Base-by-base conservation (phyloP, 345 rosid species). In the Luvunga scandens region DNA sequence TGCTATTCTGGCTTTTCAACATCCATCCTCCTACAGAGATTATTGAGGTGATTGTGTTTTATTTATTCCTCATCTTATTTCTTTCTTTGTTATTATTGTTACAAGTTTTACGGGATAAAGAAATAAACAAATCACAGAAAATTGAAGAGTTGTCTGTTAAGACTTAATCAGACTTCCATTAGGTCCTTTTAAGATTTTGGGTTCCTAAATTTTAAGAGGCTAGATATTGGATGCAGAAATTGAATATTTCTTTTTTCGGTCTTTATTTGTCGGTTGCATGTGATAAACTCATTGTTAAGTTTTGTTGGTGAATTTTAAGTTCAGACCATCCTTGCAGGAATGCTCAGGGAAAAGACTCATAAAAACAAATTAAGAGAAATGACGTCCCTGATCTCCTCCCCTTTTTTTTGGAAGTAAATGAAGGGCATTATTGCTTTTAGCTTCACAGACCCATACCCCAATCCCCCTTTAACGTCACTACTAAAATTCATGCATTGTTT, bases 11-110 rank as follows among this genome's bases (percentile, higher is more conserved):
- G 85, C 80, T 91, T 76, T 92, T 93, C 84, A 88, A 78, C 87
- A 85, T 86, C 79, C 88, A 88, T 82, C 91, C 95, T 78, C 99
- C 98, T 8, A 85, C 86, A 27, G 92, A 89, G 77, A 92, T 94
- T 70, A 87, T 89, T 42, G 89, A 96, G 99, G 98, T 95, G 79
- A 77, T 69, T 77, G 30, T 77, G 56, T 59, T 55, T 57, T 68
- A 24, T 57, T 30, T 56, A 25, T 24, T 62, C 12, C 22, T 66
- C 0, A 21, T 73, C 39, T 45, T 50, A 9, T 24, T 69, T 24
- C 69, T 45, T 79, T 63, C 48, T 71, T 55, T 27, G 24, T 18
- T 69, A n/a, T n/a, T 65, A 18, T 33, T 28, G 33, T 28, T 30
- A 16, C 5, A 71, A 22, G 75, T 19, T 71, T 30, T 63, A 30